A percentile compares a stretch with the other conserved stretches of the same genome.
Conservation (phyloP, 1,284 basidiomycete genomes). For the Ustilago crameri region DNA sequence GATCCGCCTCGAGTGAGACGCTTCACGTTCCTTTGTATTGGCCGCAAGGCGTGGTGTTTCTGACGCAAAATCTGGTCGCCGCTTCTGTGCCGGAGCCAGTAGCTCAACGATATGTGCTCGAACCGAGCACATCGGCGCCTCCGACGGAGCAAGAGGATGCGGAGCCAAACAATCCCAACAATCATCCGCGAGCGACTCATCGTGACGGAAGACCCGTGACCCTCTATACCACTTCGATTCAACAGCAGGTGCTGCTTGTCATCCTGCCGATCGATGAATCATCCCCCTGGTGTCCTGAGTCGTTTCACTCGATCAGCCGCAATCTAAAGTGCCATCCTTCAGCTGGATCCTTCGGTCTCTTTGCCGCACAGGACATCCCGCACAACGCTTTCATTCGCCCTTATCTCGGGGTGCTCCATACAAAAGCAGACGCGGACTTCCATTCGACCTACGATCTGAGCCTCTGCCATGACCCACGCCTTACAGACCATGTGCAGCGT, state of each 20-base stretch:
- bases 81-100: slow-evolving; percentile 16
- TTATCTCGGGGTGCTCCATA: slow-evolving; percentile 86
- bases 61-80: slow-evolving; percentile 38
- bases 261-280: slow-evolving; percentile 17
- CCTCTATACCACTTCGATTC: slow-evolving; percentile 20
- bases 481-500: not conserved
- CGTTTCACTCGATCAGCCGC: slow-evolving; percentile 32
- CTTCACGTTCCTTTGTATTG: slow-evolving; percentile 21
- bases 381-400: slow-evolving; percentile 78
- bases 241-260: slow-evolving; percentile 15
- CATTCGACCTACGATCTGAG: slow-evolving; percentile 83
- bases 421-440: slow-evolving; percentile 73
- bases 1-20: not conserved
- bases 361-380: slow-evolving; percentile 78
- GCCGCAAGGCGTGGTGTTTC: slow-evolving; percentile 29
- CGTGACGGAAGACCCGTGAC: slow-evolving; percentile 8
- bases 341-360: slow-evolving; percentile 82
- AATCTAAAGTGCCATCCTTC: slow-evolving; percentile 75
- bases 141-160: not conserved
- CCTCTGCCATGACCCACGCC: slow-evolving; percentile 24
- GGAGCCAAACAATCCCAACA: not conserved
- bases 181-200: slow-evolving; percentile 31
- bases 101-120: slow-evolving; percentile 26
- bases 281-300: slow-evolving; percentile 27
- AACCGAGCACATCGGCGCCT: slow-evolving; percentile 1